Evolutionary conservation across 192 early-diverging fungal genomes (phyloP).

Genomic region (Jimgerdemannia lactiflua): DNA sequence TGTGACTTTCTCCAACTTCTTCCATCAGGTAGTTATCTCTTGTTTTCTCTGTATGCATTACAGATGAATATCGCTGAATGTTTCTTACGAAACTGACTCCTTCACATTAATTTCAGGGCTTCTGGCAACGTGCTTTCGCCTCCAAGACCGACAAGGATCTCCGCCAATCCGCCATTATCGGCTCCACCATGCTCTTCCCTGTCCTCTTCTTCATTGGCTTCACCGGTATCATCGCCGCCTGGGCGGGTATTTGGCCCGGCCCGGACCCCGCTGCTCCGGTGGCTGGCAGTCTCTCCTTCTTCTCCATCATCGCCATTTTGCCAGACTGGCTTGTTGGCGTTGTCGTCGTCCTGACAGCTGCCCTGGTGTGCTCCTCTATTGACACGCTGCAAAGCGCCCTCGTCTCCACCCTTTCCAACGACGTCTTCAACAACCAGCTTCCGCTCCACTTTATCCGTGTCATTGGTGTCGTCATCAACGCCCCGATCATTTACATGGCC

Average conservation of each 20-base stretch:
- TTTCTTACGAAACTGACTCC: too few relatives aligned
- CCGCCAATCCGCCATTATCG: constrained; percentile 41
- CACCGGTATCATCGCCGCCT: constrained; percentile 56
- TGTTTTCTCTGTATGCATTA: not conserved
- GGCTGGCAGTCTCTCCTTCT: constrained; percentile 51
- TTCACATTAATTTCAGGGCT: constrained; percentile 34
- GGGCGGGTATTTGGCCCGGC: constrained; percentile 51
- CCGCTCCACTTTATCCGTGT: constrained; percentile 11
- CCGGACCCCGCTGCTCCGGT: constrained; percentile 20
- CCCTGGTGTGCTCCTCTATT: constrained; percentile 60
- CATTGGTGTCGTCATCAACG: constrained; percentile 33
- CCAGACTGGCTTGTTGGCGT: constrained; percentile 54
- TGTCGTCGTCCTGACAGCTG: constrained; percentile 49
- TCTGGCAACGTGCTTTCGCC: constrained; percentile 67
- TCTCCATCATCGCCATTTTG: constrained; percentile 47
- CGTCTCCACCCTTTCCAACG: constrained; percentile 55
- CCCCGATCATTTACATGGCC: constrained; percentile 22
- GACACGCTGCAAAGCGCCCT: constrained; percentile 63
- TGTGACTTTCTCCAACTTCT: not conserved
- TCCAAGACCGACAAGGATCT: constrained; percentile 54
- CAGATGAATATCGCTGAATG: too few relatives aligned
- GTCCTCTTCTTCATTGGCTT: constrained; percentile 49
- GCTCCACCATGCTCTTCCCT: constrained; percentile 47
- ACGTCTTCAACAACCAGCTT: constrained; percentile 22
- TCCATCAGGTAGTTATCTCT: constrained; percentile 48